Evolutionary conservation across 148 eudicot species (phyloP).

Genomic region (Heliosperma pusillum): DNA sequence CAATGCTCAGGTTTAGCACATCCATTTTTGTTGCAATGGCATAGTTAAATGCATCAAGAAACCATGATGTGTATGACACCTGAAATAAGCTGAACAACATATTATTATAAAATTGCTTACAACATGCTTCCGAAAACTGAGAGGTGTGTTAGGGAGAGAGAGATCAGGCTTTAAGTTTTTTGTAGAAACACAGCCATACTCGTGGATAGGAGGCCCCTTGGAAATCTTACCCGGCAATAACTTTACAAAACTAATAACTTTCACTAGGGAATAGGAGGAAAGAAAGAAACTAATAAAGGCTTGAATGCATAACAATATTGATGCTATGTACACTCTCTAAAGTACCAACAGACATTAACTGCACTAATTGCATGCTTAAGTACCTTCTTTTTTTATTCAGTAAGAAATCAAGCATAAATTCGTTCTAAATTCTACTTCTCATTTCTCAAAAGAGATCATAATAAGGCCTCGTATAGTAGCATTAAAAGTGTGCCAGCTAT

Average conservation of each 20-base stretch:
- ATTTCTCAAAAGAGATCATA: constrained; percentile 3
- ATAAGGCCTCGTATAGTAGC: not conserved
- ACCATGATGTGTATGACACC: constrained; percentile 99
- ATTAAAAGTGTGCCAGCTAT: not conserved
- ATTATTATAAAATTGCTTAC: constrained; percentile 62
- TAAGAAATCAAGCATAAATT: not conserved
- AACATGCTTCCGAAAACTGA: constrained; percentile 19
- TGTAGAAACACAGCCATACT: not conserved
- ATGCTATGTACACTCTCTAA: not conserved
- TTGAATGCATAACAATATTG: not conserved
- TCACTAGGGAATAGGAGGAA: not conserved
- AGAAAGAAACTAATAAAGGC: not conserved
- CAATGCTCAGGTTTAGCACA: constrained; percentile 94
- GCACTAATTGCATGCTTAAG: not conserved
- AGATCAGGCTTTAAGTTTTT: not conserved
- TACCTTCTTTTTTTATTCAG: not conserved
- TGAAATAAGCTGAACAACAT: constrained; percentile 94
- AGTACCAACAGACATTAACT: not conserved
- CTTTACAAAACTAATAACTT: not conserved
- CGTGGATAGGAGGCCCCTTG: not conserved
- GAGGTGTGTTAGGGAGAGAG: constrained; percentile 10
- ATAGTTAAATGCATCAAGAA: constrained; percentile 98
- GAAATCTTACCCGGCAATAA: not conserved
- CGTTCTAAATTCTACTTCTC: not conserved
- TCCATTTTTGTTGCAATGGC: constrained; percentile 99